Conservation (phyloP, 306 rosid species). For the Vicia faba region DNA sequence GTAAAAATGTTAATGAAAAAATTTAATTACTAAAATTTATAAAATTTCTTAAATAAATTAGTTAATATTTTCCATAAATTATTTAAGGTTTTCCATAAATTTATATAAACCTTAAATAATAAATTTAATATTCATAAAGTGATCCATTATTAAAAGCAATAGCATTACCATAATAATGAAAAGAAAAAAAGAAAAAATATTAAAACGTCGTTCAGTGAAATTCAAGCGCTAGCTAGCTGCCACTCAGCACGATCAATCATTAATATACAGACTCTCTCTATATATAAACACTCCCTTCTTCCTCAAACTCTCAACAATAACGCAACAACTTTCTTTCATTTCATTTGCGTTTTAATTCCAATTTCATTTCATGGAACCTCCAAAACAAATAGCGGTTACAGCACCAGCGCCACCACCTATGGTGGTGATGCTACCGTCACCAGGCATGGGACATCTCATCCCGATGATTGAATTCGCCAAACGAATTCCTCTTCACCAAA, state of each 20-base stretch:
- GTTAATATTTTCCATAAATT: too few relatives aligned
- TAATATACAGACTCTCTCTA: too few relatives aligned
- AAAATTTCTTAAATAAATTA: too few relatives aligned
- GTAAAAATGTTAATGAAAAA: too few relatives aligned
- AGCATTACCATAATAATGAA: background rate
- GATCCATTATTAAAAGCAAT: background rate
- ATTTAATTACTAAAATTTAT: too few relatives aligned
- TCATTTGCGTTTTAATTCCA: background rate
- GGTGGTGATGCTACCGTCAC: conserved; percentile 62
- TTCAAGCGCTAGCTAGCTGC: conserved; percentile 1
- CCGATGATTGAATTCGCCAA: conserved; percentile 76
- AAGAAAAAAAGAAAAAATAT: background rate
- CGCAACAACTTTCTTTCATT: background rate
- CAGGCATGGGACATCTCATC: conserved; percentile 89
- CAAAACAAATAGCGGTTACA: conserved; percentile 10
- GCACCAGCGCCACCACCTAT: conserved; percentile 14
- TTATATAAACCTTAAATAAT: too few relatives aligned
- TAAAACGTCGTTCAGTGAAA: conserved; percentile 3
- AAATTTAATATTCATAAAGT: background rate
- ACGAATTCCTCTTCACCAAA: conserved; percentile 38
- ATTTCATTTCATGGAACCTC: conserved; percentile 44
- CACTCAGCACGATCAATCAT: background rate
- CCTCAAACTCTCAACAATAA: background rate
- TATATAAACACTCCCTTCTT: background rate
- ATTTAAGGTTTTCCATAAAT: too few relatives aligned